Conservation (phyloP, 345 rosid species). For the Microcos paniculata region DNA sequence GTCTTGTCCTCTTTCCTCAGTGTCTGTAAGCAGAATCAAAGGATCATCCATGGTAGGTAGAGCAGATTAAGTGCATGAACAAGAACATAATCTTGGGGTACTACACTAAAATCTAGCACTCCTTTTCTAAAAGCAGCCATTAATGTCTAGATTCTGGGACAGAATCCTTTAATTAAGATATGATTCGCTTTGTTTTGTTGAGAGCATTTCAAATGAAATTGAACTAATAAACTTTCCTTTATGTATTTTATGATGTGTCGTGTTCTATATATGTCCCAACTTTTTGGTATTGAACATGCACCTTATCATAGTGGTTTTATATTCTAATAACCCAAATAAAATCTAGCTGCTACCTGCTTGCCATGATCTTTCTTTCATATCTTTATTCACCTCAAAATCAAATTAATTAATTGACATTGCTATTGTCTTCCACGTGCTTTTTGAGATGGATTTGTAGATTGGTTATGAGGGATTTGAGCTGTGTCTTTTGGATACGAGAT, state of each 20-base stretch:
- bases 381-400: not conserved
- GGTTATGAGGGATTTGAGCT: too few species aligned
- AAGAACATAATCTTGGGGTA: not conserved
- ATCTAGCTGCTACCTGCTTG: not conserved
- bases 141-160: not conserved
- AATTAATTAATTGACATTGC: not conserved
- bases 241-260: too few species aligned
- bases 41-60: not conserved
- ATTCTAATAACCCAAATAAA: too few species aligned
- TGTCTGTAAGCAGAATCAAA: not conserved
- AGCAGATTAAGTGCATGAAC: conserved; percentile 7
- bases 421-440: too few species aligned
- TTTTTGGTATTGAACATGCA: not conserved
- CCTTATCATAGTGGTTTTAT: not conserved
- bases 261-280: not conserved
- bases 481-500: too few species aligned
- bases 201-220: not conserved
- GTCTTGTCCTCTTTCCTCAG: not conserved
- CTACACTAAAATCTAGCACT: not conserved
- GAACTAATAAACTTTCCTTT: too few species aligned
- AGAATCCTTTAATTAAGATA: not conserved
- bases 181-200: not conserved
- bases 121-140: not conserved
- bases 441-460: not conserved
- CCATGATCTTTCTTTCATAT: not conserved